A percentile compares a stretch with the other conserved stretches of the same genome.
Conservation (phyloP, 2,329 filamentous ascomycete genomes). For the Sphaceloma murrayae region DNA sequence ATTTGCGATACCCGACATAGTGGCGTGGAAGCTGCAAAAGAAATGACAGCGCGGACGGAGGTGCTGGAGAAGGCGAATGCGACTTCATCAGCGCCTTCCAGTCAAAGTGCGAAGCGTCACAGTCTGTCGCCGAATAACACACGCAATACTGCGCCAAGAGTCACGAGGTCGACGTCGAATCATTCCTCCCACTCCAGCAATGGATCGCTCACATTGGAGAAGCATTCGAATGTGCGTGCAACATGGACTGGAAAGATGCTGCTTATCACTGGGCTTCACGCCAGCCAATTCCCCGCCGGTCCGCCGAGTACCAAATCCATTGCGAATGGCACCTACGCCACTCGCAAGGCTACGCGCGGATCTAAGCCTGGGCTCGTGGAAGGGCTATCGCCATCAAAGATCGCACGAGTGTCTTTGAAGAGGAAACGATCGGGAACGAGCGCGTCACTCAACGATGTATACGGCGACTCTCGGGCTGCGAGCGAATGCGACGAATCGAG, state of each 20-base stretch:
- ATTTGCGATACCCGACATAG: too few relatives aligned
- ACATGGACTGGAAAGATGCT: slow-evolving; percentile 15
- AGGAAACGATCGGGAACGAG: slow-evolving; percentile 8
- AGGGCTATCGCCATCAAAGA: not conserved
- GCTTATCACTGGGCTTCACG: slow-evolving; percentile 6
- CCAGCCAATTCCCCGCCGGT: slow-evolving; percentile 5
- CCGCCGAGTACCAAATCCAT: not conserved
- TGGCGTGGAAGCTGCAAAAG: not conserved
- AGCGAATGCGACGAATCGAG: too few relatives aligned
- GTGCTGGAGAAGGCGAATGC: slow-evolving; percentile 15
- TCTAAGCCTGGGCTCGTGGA: not conserved
- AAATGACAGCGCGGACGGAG: slow-evolving; percentile 14
- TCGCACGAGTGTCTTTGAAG: not conserved
- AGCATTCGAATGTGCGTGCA: not conserved
- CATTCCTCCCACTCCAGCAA: slow-evolving; percentile 5
- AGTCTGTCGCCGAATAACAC: not conserved
- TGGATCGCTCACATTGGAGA: not conserved
- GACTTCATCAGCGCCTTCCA: not conserved
- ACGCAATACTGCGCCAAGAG: slow-evolving; percentile 10
- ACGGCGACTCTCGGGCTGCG: slow-evolving; percentile 2
- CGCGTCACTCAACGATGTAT: slow-evolving; percentile 6
- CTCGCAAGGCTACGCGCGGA: not conserved
- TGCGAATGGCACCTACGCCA: not conserved
- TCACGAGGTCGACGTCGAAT: slow-evolving; percentile 14
- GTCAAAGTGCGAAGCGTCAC: slow-evolving; percentile 4